phyloP scores from a whole-genome alignment of 1,284 basidiomycete species.

The Fomitopsis betulina region DNA sequence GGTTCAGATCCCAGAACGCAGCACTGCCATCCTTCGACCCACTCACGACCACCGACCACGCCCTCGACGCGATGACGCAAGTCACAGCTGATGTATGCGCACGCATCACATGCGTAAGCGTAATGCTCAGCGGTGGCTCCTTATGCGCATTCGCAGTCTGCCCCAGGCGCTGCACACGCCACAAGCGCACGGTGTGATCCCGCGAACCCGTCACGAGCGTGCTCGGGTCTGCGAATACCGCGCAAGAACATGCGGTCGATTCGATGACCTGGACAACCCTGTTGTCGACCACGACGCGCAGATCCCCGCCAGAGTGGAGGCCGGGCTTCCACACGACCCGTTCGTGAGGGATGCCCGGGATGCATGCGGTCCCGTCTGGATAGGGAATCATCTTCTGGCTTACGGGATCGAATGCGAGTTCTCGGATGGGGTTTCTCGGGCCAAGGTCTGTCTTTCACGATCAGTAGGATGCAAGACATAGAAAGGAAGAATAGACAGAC shows the following conservation, averaged over 20 bases:
- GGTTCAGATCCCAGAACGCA: slow-evolving; percentile 89
- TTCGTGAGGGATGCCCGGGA: slow-evolving; percentile 63
- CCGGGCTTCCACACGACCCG: slow-evolving; percentile 59
- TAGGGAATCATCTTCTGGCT: slow-evolving; percentile 65
- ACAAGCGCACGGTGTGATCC: slow-evolving; percentile 76
- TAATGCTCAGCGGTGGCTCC: slow-evolving; percentile 27
- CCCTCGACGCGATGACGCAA: slow-evolving; percentile 70
- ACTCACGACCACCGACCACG: slow-evolving; percentile 84
- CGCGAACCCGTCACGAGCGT: slow-evolving; percentile 74
- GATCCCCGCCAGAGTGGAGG: slow-evolving; percentile 38
- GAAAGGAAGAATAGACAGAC: slow-evolving; percentile 32
- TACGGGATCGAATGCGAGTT: slow-evolving; percentile 52
- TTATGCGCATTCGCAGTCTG: slow-evolving; percentile 18
- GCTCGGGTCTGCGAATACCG: slow-evolving; percentile 68
- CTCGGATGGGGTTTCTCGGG: slow-evolving; percentile 38
- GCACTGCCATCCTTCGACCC: slow-evolving; percentile 84
- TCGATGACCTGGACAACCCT: slow-evolving; percentile 74
- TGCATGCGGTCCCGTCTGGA: slow-evolving; percentile 50
- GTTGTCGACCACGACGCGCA: slow-evolving; percentile 59
- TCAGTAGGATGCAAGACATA: not conserved
- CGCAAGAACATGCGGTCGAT: slow-evolving; percentile 67
- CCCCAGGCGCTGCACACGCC: slow-evolving; percentile 51
- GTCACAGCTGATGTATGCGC: slow-evolving; percentile 68
- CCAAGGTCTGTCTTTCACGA: slow-evolving; percentile 42
- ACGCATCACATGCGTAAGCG: slow-evolving; percentile 71